Conservation (phyloP, 805 yeast species). For the Metschnikowia picachoensis region DNA sequence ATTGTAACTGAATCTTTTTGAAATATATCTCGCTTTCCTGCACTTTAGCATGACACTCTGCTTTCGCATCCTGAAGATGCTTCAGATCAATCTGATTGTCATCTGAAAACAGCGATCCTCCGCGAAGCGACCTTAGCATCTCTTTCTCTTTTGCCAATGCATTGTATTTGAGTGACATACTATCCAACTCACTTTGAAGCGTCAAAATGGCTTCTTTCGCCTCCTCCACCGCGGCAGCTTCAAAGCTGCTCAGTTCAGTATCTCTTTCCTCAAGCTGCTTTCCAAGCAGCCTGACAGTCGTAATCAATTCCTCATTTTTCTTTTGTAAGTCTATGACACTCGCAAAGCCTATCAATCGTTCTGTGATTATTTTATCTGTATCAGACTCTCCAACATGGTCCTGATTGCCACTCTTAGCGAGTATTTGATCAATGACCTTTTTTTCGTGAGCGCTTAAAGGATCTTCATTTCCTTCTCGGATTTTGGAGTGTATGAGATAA, state of each 20-base stretch:
- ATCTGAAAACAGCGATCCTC: slow-evolving; percentile 4
- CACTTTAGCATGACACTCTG: slow-evolving; percentile 32
- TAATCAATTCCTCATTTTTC: slow-evolving; percentile 69
- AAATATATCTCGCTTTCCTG: slow-evolving; percentile 37
- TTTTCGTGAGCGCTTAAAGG: slow-evolving; percentile 66
- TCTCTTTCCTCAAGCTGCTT: slow-evolving; percentile 66
- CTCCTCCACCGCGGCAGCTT: slow-evolving; percentile 50
- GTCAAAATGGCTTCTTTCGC: slow-evolving; percentile 67
- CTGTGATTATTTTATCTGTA: slow-evolving; percentile 67
- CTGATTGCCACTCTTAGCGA: slow-evolving; percentile 35
- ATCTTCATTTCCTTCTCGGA: slow-evolving; percentile 50
- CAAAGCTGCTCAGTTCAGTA: slow-evolving; percentile 35
- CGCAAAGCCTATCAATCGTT: slow-evolving; percentile 68
- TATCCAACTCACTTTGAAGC: slow-evolving; percentile 54
- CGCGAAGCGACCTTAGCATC: slow-evolving; percentile 41
- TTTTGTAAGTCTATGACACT: slow-evolving; percentile 64
- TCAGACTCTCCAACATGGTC: slow-evolving; percentile 46
- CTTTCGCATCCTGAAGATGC: slow-evolving; percentile 24
- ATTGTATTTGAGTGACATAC: slow-evolving; percentile 47
- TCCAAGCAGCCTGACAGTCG: slow-evolving; percentile 68
- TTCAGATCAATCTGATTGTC: slow-evolving; percentile 17
- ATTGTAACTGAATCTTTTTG: slow-evolving; percentile 33
- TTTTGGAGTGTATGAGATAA: slow-evolving; percentile 61
- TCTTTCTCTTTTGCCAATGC: slow-evolving; percentile 67
- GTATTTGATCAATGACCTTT: slow-evolving; percentile 55